Evolutionary conservation across 345 rosid species (phyloP), one percentile per base, ranked within the genome.

Genomic region (Noccaea bulbosa): DNA sequence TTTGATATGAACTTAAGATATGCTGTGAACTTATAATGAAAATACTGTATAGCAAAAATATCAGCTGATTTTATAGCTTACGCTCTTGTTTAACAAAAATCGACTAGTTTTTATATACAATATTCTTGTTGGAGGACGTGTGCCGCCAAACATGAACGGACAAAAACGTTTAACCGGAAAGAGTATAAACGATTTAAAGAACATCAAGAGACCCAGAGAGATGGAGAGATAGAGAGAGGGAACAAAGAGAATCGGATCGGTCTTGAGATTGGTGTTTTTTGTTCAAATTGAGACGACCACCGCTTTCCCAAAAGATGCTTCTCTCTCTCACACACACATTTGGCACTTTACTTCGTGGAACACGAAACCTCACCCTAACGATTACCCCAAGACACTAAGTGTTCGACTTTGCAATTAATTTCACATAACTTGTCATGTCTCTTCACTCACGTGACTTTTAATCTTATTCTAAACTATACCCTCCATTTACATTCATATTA

Each of bases 221-320:
- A 69, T 71, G 73, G 74, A 75, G 16, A 69, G 16, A 69, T 71
- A 75, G 74, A 75, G 16, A 69, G 79, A 69, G 77, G 72, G 79
- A 68, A 75, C 78, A 75, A 75, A 72, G 81, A 83, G 90, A 89
- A 85, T 87, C 85, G 57, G 89, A 87, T 89, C 86, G 83, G 74
- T 84, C 84, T 89, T 48, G 90, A 87, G 90, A 87, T 89, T 85
- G 90, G 73, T 71, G 84, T 62, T 24, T n/a, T 58, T 61, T 56
- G 79, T 86, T 71, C 84, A 85, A 85, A 81, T 69, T 83, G 82
- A 78, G 78, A 80, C 85, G 86, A 87, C 87, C 85, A 86, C 85
- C 93, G 83, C 95, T 88, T 92, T 87, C 78, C 91, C 68, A 81
- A 89, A 86, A 86, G 83, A 86, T 85, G 91, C 70, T 66, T 56